phyloP scores from a whole-genome alignment of 1,284 basidiomycete species.

The Leccinum colubrinum region DNA sequence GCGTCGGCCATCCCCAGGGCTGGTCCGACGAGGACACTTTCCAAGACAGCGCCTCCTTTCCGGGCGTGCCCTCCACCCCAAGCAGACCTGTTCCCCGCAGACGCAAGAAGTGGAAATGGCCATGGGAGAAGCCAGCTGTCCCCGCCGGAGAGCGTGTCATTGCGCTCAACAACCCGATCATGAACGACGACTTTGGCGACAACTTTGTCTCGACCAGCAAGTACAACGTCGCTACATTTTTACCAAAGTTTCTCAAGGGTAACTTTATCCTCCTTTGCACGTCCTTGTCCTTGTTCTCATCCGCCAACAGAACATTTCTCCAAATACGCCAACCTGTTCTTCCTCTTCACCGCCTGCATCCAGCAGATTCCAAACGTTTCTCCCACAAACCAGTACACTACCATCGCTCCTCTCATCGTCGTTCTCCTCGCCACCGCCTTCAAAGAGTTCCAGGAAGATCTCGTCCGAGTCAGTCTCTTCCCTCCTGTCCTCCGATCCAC shows the following conservation, averaged over 20 bases:
- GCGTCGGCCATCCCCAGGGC: slow-evolving; percentile 52
- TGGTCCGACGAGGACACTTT: slow-evolving; percentile 55
- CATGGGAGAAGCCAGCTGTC: slow-evolving; percentile 67
- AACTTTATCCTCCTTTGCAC: slow-evolving; percentile 1
- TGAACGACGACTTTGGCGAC: slow-evolving; percentile 66
- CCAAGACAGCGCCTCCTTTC: slow-evolving; percentile 44
- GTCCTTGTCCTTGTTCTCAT: slow-evolving; percentile 8
- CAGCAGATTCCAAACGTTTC: slow-evolving; percentile 99
- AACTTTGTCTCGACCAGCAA: slow-evolving; percentile 97
- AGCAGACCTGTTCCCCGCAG: slow-evolving; percentile 18
- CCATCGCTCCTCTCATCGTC: slow-evolving; percentile 87
- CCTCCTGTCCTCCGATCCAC: too few species aligned
- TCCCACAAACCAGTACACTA: slow-evolving; percentile 94
- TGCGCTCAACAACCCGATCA: slow-evolving; percentile 66
- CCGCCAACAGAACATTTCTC: slow-evolving; percentile 85
- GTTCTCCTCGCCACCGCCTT: slow-evolving; percentile 95
- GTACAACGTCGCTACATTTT: slow-evolving; percentile 87
- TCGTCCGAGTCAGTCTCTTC: slow-evolving; percentile 43
- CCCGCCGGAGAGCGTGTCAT: slow-evolving; percentile 68
- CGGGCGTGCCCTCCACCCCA: slow-evolving; percentile 18
- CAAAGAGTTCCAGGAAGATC: slow-evolving; percentile 95
- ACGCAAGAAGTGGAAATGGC: slow-evolving; percentile 61
- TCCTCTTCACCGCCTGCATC: slow-evolving; percentile 97
- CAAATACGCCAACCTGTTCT: slow-evolving; percentile 98
- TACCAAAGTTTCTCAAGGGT: slow-evolving; percentile 94